Percentiles rank a stretch among this genome's conserved stretches.
Evolutionary conservation across 257 asterid species (phyloP).

Genomic region (Verbascum thapsus): DNA sequence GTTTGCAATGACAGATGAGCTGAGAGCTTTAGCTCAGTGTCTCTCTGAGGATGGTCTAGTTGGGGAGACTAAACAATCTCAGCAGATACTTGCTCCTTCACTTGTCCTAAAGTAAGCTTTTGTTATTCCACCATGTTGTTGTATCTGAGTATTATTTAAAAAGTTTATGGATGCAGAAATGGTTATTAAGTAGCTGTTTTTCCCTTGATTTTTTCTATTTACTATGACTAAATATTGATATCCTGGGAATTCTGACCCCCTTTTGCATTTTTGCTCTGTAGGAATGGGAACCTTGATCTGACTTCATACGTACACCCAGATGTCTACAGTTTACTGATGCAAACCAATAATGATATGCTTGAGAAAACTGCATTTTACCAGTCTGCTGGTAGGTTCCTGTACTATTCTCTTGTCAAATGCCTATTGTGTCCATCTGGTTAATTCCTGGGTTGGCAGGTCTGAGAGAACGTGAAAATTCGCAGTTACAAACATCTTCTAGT

Average conservation of each 20-base stretch:
- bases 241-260: conserved; percentile 20
- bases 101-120: conserved; percentile 56
- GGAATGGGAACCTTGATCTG: conserved; percentile 46
- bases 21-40: conserved; percentile 35
- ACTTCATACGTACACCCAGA: conserved; percentile 66
- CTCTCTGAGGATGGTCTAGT: conserved; percentile 45
- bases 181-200: conserved; percentile 19
- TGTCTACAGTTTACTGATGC: conserved; percentile 53
- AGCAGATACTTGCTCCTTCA: conserved; percentile 34
- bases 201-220: not conserved
- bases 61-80: conserved; percentile 43
- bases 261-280: conserved; percentile 38
- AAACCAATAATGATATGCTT: conserved; percentile 42
- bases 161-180: not conserved
- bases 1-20: conserved; percentile 42
- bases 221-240: conserved; percentile 5
- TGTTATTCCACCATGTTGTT: conserved; percentile 8
- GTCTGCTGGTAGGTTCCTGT: conserved; percentile 51
- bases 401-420: conserved; percentile 26
- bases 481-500: conserved; percentile 75
- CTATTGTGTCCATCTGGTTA: conserved; percentile 36
- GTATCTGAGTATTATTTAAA: not conserved
- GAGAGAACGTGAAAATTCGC: conserved; percentile 63
- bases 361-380: conserved; percentile 38
- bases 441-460: conserved; percentile 51